Evolutionary conservation across 371 early-diverging fungal species (phyloP), one percentile per base, ranked within the genome.

Genomic region (Mucor piriformis): DNA sequence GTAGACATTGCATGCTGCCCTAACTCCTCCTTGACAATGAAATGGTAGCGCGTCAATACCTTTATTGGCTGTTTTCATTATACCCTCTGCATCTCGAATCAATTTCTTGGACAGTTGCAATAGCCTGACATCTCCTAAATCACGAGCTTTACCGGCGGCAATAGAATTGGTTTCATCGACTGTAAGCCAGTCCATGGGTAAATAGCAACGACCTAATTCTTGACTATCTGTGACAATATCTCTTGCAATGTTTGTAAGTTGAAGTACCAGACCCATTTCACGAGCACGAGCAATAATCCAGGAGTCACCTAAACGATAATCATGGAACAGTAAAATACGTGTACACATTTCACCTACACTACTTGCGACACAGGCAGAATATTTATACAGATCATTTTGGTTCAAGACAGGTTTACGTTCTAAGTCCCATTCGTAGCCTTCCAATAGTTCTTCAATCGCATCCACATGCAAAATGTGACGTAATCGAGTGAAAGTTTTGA

Each of bases 181-280:
- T 2, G 57, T 54, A 13, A 83, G 46, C 73, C 76, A 77, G 1
- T 53, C 57, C 3, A 23, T 50, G 3, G 86, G 86, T 7, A 84
- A 43, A 52, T 88, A 88, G 43, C 72, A 69, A 6, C 88, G 66
- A 7, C 77, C 73, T 6, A 84, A 64, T 8, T 66, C 51, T 33
- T 74, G 54, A n/a, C 81, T 81, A 56, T 88, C 88, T 0, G 82
- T 77, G 6, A 78, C 76, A 18, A 88, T 73, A 68, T 88, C 88
- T 21, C 88, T 66, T 0, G 84, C 82, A 50, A 83, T 83, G 54
- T 88, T 88, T 21, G 77, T 73, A 18, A 81, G 64, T 61, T 88
- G 88, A 21, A 88, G 57, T 7, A 80, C 83, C 10, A 77, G 65
- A 0, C 88, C 88, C 83, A 86, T 83, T 32, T 81, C 81, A 32